Conservation (phyloP, 2,329 filamentous ascomycete species). For the Botrytis galanthina region DNA sequence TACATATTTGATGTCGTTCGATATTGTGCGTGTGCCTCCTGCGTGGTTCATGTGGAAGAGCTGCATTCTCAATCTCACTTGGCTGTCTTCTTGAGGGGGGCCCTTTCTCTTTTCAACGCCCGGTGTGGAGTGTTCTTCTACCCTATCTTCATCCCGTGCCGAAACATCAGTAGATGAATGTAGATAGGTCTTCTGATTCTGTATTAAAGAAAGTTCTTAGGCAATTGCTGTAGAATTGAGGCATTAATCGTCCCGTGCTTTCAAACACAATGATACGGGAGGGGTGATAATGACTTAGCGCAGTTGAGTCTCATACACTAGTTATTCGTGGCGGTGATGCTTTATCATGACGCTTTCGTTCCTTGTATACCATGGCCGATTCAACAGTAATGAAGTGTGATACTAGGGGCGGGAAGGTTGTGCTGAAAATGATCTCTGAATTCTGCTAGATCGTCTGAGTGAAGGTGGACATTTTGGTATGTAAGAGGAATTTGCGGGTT, state of each 20-base stretch:
- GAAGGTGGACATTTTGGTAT: neutral
- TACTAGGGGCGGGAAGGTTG: too few species aligned
- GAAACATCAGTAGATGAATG: neutral
- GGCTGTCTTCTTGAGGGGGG: neutral
- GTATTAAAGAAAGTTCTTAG: neutral
- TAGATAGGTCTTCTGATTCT: neutral
- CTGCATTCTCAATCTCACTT: neutral
- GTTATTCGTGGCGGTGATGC: neutral
- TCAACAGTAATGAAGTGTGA: neutral
- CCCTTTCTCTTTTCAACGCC: neutral
- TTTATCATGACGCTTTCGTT: neutral
- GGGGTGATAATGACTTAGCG: neutral
- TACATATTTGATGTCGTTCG: neutral
- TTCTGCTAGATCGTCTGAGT: too few species aligned
- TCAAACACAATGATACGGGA: neutral
- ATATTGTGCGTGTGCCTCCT: neutral
- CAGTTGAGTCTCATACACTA: neutral
- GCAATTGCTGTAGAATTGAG: neutral
- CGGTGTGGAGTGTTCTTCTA: neutral
- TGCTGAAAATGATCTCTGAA: accelerated
- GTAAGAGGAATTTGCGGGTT: neutral
- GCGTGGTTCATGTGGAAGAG: neutral
- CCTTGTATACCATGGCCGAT: neutral
- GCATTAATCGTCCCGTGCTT: neutral
- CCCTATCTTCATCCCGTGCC: neutral